Evolutionary conservation across 306 rosid genomes (phyloP), one percentile per base, ranked within the genome.

Genomic region (Gillenia trifoliata): DNA sequence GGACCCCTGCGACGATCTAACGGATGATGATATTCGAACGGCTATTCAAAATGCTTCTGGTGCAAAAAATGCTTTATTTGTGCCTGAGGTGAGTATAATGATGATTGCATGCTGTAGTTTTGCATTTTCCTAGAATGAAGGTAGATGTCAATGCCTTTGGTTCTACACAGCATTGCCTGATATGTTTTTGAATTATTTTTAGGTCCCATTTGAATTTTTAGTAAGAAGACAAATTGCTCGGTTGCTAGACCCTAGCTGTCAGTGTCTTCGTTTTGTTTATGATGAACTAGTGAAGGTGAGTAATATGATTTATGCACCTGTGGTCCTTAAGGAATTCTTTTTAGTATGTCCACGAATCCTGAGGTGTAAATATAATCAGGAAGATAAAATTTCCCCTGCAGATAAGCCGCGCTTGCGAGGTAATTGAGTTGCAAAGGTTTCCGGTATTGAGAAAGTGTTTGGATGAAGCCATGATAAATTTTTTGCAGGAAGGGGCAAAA

Each of bases 21-120:
- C 68, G 73, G 80, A 79, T 68, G 86, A 79, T 76, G 82, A 82
- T 69, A 82, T 85, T 77, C 86, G 76, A 26, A 76, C 70, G 40
- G 82, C 82, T 34, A 79, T 82, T 75, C 86, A 82, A 74, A 85
- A 85, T 76, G 86, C 86, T 29, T 68, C 82, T 72, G 88, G 88
- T 71, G 66, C 80, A 22, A 79, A 47, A 79, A 79, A 83, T 76
- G 57, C 78, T 50, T 70, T 82, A 65, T 79, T 85, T 79, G 75
- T 79, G 71, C 84, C 86, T 1, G 88, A 85, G 79, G 88, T 85
- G 66, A 69, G 84, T 36, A 22, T 50, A 47, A 17, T 64, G 64
- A 65, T 33, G 34, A 57, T 80, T 47, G 7, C 36, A 45, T 65
- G 73, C 30, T 80, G 41, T 38, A 29, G 31, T 64, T 75, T 40